Base-by-base conservation (phyloP, 352 stramenopile species). In the Pseudoperonospora humuli region DNA sequence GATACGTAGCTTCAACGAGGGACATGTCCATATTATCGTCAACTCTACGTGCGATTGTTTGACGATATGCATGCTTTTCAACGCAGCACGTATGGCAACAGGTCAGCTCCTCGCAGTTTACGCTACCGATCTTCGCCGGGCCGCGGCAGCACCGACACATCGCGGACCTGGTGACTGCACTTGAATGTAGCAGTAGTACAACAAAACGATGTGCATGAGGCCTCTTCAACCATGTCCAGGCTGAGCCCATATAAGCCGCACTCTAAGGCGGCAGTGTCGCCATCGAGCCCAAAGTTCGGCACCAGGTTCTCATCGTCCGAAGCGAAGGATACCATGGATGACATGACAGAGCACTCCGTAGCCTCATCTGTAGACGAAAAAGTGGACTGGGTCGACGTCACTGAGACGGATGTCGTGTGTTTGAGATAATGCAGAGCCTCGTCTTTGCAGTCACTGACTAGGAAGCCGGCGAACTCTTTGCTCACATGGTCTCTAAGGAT, bases 111-210 rank as follows among this genome's bases (percentile, higher is more conserved):
- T n/a, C n/a, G n/a, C n/a, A n/a, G n/a, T n/a, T n/a, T n/a, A n/a
- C n/a, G n/a, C n/a, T n/a, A n/a, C n/a, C n/a, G n/a, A n/a, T 55
- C 35, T 19, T 58, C 51, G 32, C 62, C 55, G 2, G 70, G 39
- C 9, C 33, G 33, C 3, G 45, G 37, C 33, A 74, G 21, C 33
- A 66, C 46, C 26, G 60, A 70, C 19, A 61, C 6, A 48, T 67
- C 52, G 53, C 63, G 57, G 38, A 60, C 63, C 31, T 67, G 52
- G 41, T 67, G 57, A 40, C 60, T 56, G 24, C 64, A 74, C 17
- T 54, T 46, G 25, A 74, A 65, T 13, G 46, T 51, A 6, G 57
- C 57, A 1, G 60, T 58, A 10, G 47, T 58, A 35, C 57, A 67
- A 23, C 53, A 60, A 3, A 33, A 38, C 13, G 51, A 55, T 0